Evolutionary conservation across 2,329 filamentous ascomycete genomes (phyloP), one percentile per base, ranked within the genome.

Genomic region (Phyllosticta capitalensis): DNA sequence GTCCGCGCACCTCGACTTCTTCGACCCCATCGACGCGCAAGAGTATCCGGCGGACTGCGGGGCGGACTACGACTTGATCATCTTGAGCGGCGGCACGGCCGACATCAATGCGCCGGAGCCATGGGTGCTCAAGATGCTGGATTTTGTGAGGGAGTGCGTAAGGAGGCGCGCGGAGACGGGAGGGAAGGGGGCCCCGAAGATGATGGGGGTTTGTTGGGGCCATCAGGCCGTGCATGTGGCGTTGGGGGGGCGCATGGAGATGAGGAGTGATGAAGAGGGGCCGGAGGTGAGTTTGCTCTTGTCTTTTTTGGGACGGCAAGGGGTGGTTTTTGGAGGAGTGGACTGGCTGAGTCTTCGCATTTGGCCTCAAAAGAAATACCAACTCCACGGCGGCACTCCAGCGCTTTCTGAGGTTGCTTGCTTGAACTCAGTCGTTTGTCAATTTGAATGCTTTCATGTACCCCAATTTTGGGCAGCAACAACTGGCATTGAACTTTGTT

Each of bases 141-240:
- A 60, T 3, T 60, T 60, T 22, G 24, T 60, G 9, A 14, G 54
- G 30, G 22, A 10, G 19, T 45, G n/a, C 1, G 48, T 60, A 21
- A 38, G 10, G 10, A 14, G 2, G 30, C 30, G 30, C 30, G 30
- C 30, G 5, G 30, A 38, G 30, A n/a, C n/a, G n/a, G n/a, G n/a
- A n/a, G 30, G 30, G 9, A 38, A 14, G 30, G 17, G 1, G 5
- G 53, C 53, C 10, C 21, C 52, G 20, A 60, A 60, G 6, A 21
- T 60, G 4, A 48, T 60, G 7, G 58, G 58, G 9, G 52, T 60
- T 14, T 60, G 58, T 30, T 60, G 58, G 58, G 58, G 58, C 21
- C 58, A 60, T 49, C 58, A 60, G 22, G 58, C 58, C 9, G 52
- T 60, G 28, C 19, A 60, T 9, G 54, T 60, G 10, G 58, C 58